Conservation (phyloP, 495 filamentous ascomycete species). For the Penicillium silybi region DNA sequence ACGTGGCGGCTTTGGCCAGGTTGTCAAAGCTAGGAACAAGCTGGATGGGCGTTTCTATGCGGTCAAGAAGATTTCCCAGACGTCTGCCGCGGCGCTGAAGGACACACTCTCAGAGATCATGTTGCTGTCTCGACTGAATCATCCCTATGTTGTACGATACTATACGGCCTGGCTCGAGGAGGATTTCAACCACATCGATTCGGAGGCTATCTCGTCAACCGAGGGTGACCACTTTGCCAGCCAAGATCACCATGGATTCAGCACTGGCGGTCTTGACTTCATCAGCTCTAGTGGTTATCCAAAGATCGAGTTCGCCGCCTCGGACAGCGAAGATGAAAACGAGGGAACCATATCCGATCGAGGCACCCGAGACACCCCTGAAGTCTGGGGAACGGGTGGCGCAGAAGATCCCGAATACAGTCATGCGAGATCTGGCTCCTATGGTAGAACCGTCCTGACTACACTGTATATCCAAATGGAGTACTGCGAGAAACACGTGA, state of each 20-base stretch:
- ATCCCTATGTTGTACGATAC: conserved; percentile 93
- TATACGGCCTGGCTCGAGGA: conserved; percentile 94
- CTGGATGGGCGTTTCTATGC: conserved; percentile 91
- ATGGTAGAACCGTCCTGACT: conserved; percentile 43
- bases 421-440: conserved; percentile 35
- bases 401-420: conserved; percentile 29
- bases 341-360: conserved; percentile 32
- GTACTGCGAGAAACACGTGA: conserved; percentile 87
- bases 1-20: conserved; percentile 93
- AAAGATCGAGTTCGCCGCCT: conserved; percentile 67
- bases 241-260: conserved; percentile 59
- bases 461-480: conserved; percentile 92
- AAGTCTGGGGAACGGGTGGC: conserved; percentile 19
- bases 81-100: conserved; percentile 70
- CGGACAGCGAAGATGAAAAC: conserved; percentile 62
- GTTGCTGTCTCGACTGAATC: conserved; percentile 84
- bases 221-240: conserved; percentile 44
- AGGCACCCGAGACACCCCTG: conserved; percentile 19
- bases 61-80: conserved; percentile 90
- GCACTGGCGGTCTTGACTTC: conserved; percentile 84
- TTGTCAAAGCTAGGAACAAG: conserved; percentile 94
- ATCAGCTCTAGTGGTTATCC: conserved; percentile 85
- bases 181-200: conserved; percentile 52
- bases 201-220: conserved; percentile 55
- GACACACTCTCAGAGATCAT: conserved; percentile 90